Base-by-base conservation (phyloP, 139 green algal genomes). In the Nannochloris sp. region DNA sequence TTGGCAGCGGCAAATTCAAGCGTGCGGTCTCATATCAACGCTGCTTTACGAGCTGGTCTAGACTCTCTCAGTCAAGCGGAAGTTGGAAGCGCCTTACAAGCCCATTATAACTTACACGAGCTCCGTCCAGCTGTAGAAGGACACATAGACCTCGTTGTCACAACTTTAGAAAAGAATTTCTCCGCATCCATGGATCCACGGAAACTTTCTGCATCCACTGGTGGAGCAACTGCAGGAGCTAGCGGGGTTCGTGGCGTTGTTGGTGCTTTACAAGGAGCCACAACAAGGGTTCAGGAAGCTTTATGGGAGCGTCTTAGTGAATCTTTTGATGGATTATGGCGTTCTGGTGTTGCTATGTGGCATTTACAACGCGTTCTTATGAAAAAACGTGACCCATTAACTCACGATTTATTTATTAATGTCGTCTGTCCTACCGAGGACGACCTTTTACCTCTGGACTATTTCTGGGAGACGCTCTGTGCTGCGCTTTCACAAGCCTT, bases 311-410 rank as follows among this genome's bases (percentile, higher is more conserved):
- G 71, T 38, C 63, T 97, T 55, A 70, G 65, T 4, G 61, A 71
- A 13, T 79, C 80, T 44, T 48, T 83, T 15, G 85, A 96, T 9
- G n/a, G 54, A 39, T 54, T 96, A 56, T 65, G 24, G 27, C 36
- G 9, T 32, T 58, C 68, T 14, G 72, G 67, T 9, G 59, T 89
- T 15, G 72, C 79, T 2, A 78, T 89, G 55, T 97, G 86, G 87
- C 88, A 95, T 78, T 64, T 96, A 65, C 89, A 98, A 77, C 78
- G 90, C 0, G 93, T 98, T 48, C 65, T 96, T 46, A 74, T 75
- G 15, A 97, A 96, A 81, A 98, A 97, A 71, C 81, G 85, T 4
- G 93, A 98, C 74, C 92, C 92, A 3, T 82, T 97, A 2, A 83
- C 77, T 0, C 92, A 97, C 54, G 79, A 85, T 31, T 74, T 86